A percentile compares a stretch with the other conserved stretches of the same genome.
phyloP scores from a whole-genome alignment of 2,329 filamentous ascomycete species.

The Neodidymelliopsis sp. region DNA sequence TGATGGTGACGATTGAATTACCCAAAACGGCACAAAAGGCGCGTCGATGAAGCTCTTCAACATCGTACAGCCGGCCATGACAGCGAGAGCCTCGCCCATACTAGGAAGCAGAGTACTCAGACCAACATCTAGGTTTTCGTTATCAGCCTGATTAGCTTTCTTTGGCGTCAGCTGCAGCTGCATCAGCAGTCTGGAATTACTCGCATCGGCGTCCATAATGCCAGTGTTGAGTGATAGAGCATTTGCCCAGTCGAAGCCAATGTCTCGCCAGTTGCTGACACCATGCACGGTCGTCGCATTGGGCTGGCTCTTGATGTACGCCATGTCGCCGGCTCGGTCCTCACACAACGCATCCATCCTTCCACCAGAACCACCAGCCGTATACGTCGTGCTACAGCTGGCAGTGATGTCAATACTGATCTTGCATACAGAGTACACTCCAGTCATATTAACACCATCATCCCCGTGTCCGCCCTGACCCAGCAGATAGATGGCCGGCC shows the following conservation, averaged over 20 bases:
- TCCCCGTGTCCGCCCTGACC: slow-evolving; percentile 43
- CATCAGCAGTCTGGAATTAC: slow-evolving; percentile 54
- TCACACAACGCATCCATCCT: slow-evolving; percentile 69
- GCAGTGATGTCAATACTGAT: slow-evolving; percentile 69
- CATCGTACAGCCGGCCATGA: slow-evolving; percentile 71
- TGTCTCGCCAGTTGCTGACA: slow-evolving; percentile 53
- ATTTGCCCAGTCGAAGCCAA: slow-evolving; percentile 54
- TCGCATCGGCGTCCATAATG: slow-evolving; percentile 52
- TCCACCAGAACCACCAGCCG: slow-evolving; percentile 60
- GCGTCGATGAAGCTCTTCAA: slow-evolving; percentile 66
- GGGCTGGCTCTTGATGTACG: slow-evolving; percentile 60
- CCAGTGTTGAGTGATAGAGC: slow-evolving; percentile 55
- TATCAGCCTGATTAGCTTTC: slow-evolving; percentile 12
- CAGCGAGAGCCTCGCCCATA: slow-evolving; percentile 76
- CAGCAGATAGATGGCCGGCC: slow-evolving; percentile 71
- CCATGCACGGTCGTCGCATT: slow-evolving; percentile 65
- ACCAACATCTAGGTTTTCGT: slow-evolving; percentile 30
- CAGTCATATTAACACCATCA: slow-evolving; percentile 28
- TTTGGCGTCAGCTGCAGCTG: slow-evolving; percentile 51
- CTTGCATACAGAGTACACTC: slow-evolving; percentile 70
- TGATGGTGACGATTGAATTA: slow-evolving; percentile 28
- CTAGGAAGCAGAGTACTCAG: slow-evolving; percentile 67
- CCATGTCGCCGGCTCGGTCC: slow-evolving; percentile 60
- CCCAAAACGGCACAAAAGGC: slow-evolving; percentile 64
- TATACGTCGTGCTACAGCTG: slow-evolving; percentile 68